Evolutionary conservation across 148 eudicot genomes (phyloP).

Genomic region (Diospyros kaki): DNA sequence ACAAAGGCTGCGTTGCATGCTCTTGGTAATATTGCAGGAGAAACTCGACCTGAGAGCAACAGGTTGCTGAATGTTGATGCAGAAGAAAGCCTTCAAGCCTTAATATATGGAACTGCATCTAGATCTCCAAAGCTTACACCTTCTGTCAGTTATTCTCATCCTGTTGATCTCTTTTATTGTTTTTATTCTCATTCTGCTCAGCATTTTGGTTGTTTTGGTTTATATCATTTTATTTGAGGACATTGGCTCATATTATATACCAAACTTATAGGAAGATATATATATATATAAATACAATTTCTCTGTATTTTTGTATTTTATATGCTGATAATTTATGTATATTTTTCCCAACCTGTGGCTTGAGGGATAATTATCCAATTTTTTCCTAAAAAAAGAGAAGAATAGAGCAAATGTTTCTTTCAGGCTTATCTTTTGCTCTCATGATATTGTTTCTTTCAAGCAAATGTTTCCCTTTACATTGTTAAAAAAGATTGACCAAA

Average conservation of each 20-base stretch:
- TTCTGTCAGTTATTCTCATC: constrained; percentile 47
- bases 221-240: background rate
- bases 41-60: constrained; percentile 52
- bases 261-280: background rate
- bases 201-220: constrained; percentile 3
- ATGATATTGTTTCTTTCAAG: background rate
- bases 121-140: constrained; percentile 67
- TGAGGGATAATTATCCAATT: background rate
- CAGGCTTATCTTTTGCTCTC: background rate
- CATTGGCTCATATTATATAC: background rate
- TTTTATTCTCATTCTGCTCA: background rate
- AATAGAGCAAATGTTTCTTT: too few relatives aligned
- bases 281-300: background rate
- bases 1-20: constrained; percentile 86
- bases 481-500: background rate
- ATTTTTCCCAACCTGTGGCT: background rate
- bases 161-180: background rate
- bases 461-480: background rate
- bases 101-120: constrained; percentile 79
- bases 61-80: constrained; percentile 44
- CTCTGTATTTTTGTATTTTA: constrained; percentile 10
- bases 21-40: constrained; percentile 73
- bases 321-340: background rate
- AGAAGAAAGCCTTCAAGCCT: constrained; percentile 56
- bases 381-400: too few relatives aligned